Base-by-base conservation (phyloP, 2,329 filamentous ascomycete species). In the Colletotrichum sp. region DNA sequence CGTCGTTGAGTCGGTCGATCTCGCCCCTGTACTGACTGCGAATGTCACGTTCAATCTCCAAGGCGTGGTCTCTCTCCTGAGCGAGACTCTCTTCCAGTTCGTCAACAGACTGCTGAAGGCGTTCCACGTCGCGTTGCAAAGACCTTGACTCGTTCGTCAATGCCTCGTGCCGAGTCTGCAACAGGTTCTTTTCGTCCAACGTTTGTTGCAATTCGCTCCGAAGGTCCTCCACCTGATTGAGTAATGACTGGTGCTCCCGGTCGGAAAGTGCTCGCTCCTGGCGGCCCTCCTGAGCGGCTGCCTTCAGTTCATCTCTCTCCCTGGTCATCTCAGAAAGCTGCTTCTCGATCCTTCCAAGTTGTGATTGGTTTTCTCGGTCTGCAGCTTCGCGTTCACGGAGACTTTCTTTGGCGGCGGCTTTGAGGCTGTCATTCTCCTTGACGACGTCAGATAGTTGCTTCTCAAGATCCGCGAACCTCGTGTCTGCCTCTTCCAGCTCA, bases 151-250 rank as follows among this genome's bases (percentile, higher is more conserved):
- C 93, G 44, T 87, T 88, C 1, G 90, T 91, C 30, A 96, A 84
- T 7, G 92, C 88, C 78, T 95, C 92, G 79, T 95, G 92, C 6
- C 93, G 92, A 62, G 88, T 90, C 80, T 95, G 93, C 22, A 96
- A 85, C 15, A 95, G 84, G 68, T 92, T 90, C 82, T 95, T 95
- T 82, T 95, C 93, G 77, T 93, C 91, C 1, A 87, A 85, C 66
- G 89, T 89, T 73, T 88, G 85, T 76, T 91, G 86, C 2, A 95
- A 83, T 28, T 95, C 93, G 67, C 89, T 88, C 74, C 92, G 89
- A 1, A 90, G 85, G 68, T 91, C 85, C 67, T 90, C 87, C 5
- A 94, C 81, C 77, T 90, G 90, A 24, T 86, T 81, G 22, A 86
- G 84, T 16, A 90, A 84, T 39, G 88, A 80, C 68, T 84, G 79